A percentile compares a stretch with the other conserved stretches of the same genome.
phyloP scores from a whole-genome alignment of 2,329 filamentous ascomycete genomes.

The Alternaria gaisen region DNA sequence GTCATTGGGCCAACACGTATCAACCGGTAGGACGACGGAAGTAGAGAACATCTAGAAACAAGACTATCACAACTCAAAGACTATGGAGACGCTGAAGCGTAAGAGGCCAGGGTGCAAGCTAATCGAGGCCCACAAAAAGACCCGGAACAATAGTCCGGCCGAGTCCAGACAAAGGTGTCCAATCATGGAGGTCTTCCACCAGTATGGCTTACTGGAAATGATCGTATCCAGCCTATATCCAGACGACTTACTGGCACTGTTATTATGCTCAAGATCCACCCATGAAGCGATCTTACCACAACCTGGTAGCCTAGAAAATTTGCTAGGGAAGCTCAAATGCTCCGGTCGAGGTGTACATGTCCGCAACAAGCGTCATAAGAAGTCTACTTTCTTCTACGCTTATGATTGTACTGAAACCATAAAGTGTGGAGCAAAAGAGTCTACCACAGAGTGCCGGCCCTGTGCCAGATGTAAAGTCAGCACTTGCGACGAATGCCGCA shows the following conservation, averaged over 20 bases:
- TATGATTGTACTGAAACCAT: conserved; percentile 35
- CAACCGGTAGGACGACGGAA: not conserved
- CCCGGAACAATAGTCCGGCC: not conserved
- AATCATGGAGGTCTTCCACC: conserved; percentile 29
- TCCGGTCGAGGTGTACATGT: conserved; percentile 38
- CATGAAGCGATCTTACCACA: conserved; percentile 36
- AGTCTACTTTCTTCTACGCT: conserved; percentile 34
- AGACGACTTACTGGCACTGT: conserved; percentile 41
- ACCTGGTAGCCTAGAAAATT: conserved; percentile 34
- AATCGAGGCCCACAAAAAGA: conserved; percentile 19
- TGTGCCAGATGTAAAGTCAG: conserved; percentile 38
- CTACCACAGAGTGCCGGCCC: conserved; percentile 29
- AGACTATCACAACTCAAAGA: not conserved
- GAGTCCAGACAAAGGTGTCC: conserved; percentile 17
- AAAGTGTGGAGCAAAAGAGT: conserved; percentile 28
- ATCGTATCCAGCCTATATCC: conserved; percentile 37
- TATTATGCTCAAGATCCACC: conserved; percentile 37
- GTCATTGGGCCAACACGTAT: not conserved
- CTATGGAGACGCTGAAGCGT: conserved; percentile 28
- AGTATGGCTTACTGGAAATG: conserved; percentile 42
- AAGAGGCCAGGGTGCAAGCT: conserved; percentile 25
- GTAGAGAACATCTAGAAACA: not conserved
- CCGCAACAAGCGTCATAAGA: conserved; percentile 31
- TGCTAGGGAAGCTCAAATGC: conserved; percentile 39
- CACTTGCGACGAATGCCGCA: conserved; percentile 49